Evolutionary conservation across 2,329 filamentous ascomycete genomes (phyloP).

Genomic region (Phialophora verrucosa): DNA sequence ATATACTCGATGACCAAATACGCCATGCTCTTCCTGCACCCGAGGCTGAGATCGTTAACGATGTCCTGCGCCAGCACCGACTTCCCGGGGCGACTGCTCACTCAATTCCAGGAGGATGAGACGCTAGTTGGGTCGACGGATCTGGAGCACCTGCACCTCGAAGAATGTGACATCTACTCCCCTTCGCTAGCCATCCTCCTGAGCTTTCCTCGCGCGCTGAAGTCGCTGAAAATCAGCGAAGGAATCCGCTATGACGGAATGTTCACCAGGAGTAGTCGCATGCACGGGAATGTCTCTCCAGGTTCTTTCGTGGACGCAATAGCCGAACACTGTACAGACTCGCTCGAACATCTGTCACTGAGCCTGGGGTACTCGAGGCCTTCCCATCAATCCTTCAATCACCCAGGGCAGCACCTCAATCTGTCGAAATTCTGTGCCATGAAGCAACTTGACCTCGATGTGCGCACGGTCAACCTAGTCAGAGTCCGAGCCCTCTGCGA

Average conservation of each 20-base stretch:
- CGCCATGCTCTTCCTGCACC: slow-evolving; percentile 39
- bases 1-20: slow-evolving; percentile 40
- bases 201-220: slow-evolving; percentile 36
- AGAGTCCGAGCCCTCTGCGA: slow-evolving; percentile 33
- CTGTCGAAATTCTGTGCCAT: slow-evolving; percentile 33
- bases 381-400: slow-evolving; percentile 30
- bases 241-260: slow-evolving; percentile 38
- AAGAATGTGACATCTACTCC: slow-evolving; percentile 39
- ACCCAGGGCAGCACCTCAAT: slow-evolving; percentile 34
- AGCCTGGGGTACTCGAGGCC: slow-evolving; percentile 35
- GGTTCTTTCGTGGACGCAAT: slow-evolving; percentile 34
- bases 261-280: slow-evolving; percentile 34
- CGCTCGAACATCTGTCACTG: slow-evolving; percentile 36
- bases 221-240: slow-evolving; percentile 39
- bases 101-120: slow-evolving; percentile 28
- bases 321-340: slow-evolving; percentile 30
- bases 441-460: slow-evolving; percentile 36
- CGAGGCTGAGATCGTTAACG: slow-evolving; percentile 37
- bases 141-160: slow-evolving; percentile 38
- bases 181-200: slow-evolving; percentile 34
- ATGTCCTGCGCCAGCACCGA: slow-evolving; percentile 41
- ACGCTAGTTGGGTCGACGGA: slow-evolving; percentile 33
- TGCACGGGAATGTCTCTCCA: slow-evolving; percentile 39
- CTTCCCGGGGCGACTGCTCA: slow-evolving; percentile 29
- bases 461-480: slow-evolving; percentile 35